Evolutionary conservation across 139 green algal species (phyloP).

Genomic region (Micractinium conductrix): DNA sequence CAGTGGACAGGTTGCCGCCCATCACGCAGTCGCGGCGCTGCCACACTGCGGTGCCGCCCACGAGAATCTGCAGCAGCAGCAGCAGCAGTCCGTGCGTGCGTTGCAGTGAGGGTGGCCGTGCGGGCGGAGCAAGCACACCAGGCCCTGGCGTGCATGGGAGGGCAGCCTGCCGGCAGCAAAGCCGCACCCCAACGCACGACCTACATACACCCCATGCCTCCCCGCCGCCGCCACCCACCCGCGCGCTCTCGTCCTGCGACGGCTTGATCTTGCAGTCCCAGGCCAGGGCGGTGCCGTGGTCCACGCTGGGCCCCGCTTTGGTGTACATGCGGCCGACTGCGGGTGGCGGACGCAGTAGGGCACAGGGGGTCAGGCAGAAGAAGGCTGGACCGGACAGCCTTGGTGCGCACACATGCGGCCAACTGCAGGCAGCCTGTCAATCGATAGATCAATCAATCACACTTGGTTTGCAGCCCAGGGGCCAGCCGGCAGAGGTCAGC

Average conservation of each 20-base stretch:
- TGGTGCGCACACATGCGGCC: neutral
- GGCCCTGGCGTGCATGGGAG: too few relatives aligned
- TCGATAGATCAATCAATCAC: too few relatives aligned
- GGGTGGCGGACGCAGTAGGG: too few relatives aligned
- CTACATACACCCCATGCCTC: constrained; percentile 43
- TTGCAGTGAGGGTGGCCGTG: too few relatives aligned
- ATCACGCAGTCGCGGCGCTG: constrained; percentile 69
- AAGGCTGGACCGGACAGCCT: too few relatives aligned
- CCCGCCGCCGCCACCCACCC: constrained; percentile 28
- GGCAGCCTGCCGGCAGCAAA: too few relatives aligned
- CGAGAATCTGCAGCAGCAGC: constrained; percentile 39
- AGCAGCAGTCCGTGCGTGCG: too few relatives aligned
- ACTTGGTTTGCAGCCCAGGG: too few relatives aligned
- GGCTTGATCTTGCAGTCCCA: constrained; percentile 46
- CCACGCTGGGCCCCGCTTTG: constrained; percentile 31
- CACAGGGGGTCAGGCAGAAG: too few relatives aligned
- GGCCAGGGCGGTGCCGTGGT: constrained; percentile 41
- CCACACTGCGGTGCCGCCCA: constrained; percentile 66
- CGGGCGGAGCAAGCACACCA: too few relatives aligned
- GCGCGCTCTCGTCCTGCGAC: constrained; percentile 54
- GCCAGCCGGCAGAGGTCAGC: too few relatives aligned
- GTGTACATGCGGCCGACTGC: constrained; percentile 41
- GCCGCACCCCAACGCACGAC: constrained; percentile 13
- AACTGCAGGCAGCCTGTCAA: neutral
- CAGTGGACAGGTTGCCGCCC: constrained; percentile 66